A percentile compares a stretch with the other conserved stretches of the same genome.
phyloP scores from a whole-genome alignment of 257 asterid species.

The Leonotis leonurus region DNA sequence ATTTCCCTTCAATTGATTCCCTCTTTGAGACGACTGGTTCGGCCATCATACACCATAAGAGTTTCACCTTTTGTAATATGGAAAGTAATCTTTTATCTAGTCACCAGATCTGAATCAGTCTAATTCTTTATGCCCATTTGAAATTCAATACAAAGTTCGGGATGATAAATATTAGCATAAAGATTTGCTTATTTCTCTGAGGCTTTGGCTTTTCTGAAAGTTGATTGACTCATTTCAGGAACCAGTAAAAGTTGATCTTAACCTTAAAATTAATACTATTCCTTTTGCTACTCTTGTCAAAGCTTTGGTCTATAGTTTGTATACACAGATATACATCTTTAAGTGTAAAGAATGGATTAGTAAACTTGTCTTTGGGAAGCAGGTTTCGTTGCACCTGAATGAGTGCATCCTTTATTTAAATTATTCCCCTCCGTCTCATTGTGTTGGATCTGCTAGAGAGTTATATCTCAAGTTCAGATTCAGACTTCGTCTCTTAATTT shows the following conservation, averaged over 20 bases:
- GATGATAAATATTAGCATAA: neutral
- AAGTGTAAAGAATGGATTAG: too few relatives aligned
- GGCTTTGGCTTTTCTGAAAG: neutral
- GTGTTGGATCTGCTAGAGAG: too few relatives aligned
- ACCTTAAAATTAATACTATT: too few relatives aligned
- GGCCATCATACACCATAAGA: neutral
- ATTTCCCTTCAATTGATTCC: slow-evolving; percentile 9
- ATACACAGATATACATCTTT: too few relatives aligned
- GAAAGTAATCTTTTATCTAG: neutral
- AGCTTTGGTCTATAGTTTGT: too few relatives aligned
- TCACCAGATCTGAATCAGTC: neutral
- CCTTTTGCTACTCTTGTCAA: neutral
- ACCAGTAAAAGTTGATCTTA: neutral
- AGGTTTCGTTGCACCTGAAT: too few relatives aligned
- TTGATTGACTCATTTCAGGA: too few relatives aligned
- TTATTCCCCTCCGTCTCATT: too few relatives aligned
- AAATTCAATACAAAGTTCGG: neutral
- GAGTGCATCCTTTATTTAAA: too few relatives aligned
- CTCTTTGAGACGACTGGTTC: slow-evolving; percentile 14
- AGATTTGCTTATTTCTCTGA: neutral
- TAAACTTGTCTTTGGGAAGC: too few relatives aligned
- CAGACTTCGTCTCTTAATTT: too few relatives aligned
- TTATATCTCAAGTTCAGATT: too few relatives aligned
- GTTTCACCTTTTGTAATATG: neutral
- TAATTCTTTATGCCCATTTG: neutral